Evolutionary conservation across 2,329 filamentous ascomycete genomes (phyloP).

Genomic region (Leptographium radiaticola): DNA sequence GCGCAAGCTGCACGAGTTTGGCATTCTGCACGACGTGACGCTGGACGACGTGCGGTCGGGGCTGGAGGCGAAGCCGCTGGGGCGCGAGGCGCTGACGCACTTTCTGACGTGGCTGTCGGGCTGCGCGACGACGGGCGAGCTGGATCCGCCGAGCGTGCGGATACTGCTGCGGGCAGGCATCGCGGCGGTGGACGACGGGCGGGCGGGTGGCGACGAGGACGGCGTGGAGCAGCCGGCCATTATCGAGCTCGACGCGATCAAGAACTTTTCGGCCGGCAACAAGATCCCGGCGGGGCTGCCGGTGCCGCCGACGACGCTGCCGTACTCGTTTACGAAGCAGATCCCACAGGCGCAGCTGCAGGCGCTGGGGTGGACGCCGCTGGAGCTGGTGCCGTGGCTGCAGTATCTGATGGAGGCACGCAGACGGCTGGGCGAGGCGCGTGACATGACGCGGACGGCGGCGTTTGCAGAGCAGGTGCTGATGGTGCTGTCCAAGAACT

Average conservation of each 20-base stretch:
- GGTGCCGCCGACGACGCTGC: slow-evolving; percentile 68
- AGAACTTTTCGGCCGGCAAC: slow-evolving; percentile 59
- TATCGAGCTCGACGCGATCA: slow-evolving; percentile 64
- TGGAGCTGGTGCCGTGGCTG: slow-evolving; percentile 80
- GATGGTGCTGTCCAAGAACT: slow-evolving; percentile 72
- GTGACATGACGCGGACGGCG: slow-evolving; percentile 58
- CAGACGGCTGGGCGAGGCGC: slow-evolving; percentile 43
- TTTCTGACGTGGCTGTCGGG: slow-evolving; percentile 76
- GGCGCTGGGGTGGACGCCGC: slow-evolving; percentile 71
- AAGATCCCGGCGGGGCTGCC: slow-evolving; percentile 74
- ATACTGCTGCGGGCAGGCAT: slow-evolving; percentile 68
- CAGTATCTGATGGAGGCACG: slow-evolving; percentile 62
- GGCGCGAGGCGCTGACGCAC: slow-evolving; percentile 61
- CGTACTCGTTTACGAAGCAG: slow-evolving; percentile 66
- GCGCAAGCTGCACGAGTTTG: slow-evolving; percentile 67
- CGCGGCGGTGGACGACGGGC: slow-evolving; percentile 39
- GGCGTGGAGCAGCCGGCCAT: slow-evolving; percentile 33
- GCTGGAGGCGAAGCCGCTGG: slow-evolving; percentile 69
- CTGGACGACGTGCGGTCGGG: slow-evolving; percentile 76
- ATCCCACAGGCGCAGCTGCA: slow-evolving; percentile 57
- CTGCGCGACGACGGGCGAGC: slow-evolving; percentile 56
- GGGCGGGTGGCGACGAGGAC: slow-evolving; percentile 31
- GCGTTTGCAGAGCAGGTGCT: slow-evolving; percentile 68
- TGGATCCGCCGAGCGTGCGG: slow-evolving; percentile 55
- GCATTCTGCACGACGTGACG: slow-evolving; percentile 76